Evolutionary conservation across 305 asterid species (phyloP), one percentile per base, ranked within the genome.

Genomic region (Fraxinus dipetala): DNA sequence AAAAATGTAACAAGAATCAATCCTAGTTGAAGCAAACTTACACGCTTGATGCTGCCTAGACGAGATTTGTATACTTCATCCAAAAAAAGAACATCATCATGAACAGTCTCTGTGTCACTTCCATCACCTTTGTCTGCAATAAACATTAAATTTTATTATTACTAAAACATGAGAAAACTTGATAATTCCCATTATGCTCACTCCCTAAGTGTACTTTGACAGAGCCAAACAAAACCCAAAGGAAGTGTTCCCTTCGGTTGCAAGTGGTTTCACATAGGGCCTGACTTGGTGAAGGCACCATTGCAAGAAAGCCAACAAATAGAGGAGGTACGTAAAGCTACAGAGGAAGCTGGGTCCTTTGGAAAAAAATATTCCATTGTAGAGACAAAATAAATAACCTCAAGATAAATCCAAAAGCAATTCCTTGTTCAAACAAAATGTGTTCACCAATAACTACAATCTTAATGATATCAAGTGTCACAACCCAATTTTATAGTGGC

Each of bases 51-150:
- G 91, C 95, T 89, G 78, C 96, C 94, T 79, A 95, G 85, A 63
- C 99, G 98, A 81, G 99, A 92, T 87, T 90, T 95, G 82, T 85
- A 91, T 63, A 93, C 88, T 87, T 95, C 99, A 83, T 95, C 99
- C 89, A 92, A 97, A 89, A 91, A 87, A 85, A 90, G 81, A 85
- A 77, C 80, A 83, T 93, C 97, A 84, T 94, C 99, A 70, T 83
- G 95, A 80, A 79, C 63, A 83, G 89, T 88, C 61, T 93, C 98
- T 79, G 89, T 80, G 80, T 96, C 99, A 85, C 91, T 75, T 82
- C 81, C 86, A 73, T 94, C 98, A n/a, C 89, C 88, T 87, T 96
- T 96, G 79, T 94, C 98, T 96, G 90, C 84, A 86, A 79, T 70
- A 34, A 36, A 85, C 48, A 77, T 77, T 51, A 61, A 86, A 67